Conservation (phyloP, 2,329 filamentous ascomycete genomes). For the Tolypocladium inflatum region DNA sequence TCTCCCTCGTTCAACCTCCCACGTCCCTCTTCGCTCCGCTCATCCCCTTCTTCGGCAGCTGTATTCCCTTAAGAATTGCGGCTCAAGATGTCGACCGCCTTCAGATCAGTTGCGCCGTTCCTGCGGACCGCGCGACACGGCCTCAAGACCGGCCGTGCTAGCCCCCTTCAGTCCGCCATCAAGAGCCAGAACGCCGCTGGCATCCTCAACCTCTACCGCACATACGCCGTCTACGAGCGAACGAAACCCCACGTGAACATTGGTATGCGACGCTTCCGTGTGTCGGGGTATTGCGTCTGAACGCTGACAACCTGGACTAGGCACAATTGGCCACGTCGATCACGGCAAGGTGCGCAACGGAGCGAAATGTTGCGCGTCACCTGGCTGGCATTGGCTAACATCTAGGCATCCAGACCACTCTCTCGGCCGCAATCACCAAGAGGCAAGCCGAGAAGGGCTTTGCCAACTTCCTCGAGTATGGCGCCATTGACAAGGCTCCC, state of each 20-base stretch:
- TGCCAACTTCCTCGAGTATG: constrained; percentile 94
- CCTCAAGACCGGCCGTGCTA: constrained; percentile 58
- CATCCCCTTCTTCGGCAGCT: constrained; percentile 15
- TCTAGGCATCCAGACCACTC: constrained; percentile 65
- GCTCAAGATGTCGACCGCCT: constrained; percentile 67
- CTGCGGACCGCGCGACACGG: constrained; percentile 72
- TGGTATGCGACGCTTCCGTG: constrained; percentile 44
- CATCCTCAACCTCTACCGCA: constrained; percentile 55
- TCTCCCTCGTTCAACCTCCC: not conserved
- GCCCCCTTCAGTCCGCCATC: constrained; percentile 66
- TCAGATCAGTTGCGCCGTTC: constrained; percentile 69
- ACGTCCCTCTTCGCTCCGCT: constrained; percentile 8
- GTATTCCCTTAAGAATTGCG: constrained; percentile 13
- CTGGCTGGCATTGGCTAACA: not conserved
- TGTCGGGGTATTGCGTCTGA: not conserved
- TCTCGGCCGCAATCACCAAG: constrained; percentile 98
- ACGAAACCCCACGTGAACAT: constrained; percentile 98
- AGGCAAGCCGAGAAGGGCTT: constrained; percentile 90
- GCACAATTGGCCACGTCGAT: constrained; percentile 98
- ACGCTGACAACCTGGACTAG: constrained; percentile 27
- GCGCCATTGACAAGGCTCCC: constrained; percentile 95
- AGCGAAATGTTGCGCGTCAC: not conserved
- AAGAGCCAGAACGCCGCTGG: constrained; percentile 53
- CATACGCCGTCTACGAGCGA: constrained; percentile 69
- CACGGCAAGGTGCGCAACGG: constrained; percentile 75